Base-by-base conservation (phyloP, 169 alveolate genomes). In the Theileria parva region DNA sequence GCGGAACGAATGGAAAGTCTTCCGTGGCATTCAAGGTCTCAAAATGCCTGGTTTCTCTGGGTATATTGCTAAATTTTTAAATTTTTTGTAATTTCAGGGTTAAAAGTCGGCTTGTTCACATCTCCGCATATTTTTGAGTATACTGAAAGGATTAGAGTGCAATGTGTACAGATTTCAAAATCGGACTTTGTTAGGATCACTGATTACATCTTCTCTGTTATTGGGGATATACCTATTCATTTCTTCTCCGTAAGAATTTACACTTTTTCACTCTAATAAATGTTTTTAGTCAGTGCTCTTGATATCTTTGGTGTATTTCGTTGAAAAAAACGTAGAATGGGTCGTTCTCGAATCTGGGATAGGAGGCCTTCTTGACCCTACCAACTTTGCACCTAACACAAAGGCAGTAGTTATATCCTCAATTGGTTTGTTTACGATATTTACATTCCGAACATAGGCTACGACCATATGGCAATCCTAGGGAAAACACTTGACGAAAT, bases 1-100 rank as follows among this genome's bases (percentile, higher is more conserved):
- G 97, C 12, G 98, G 98, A 11, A 93, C 98, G 6, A 94, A 94
- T 83, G 98, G 98, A 48, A 95, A 95, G 86, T 97, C 97, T 0
- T 92, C 97, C 17, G 97, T 95, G 7, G 68, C 94, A 12, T 50
- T 78, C 59, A 93, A 93, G 83, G 85, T 92, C 37, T 88, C 94
- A 44, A 39, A 80, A 51, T 74, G 84, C 61, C 75, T 95, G 13
- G 66, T 86, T 48, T 21, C 66, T 32, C 69, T 55, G 11, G 81
- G 81, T 74, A 21, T 4, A 13, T 1, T 44, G 15, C 2, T 44
- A 34, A 39, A 6, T 74, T 21, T 9, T 30, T 60, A 2, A n/a
- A 12, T 11, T 7, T 3, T 65, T 7, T 5, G 2, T 21, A 25
- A 28, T 27, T 65, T 66, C 88, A 48, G 97, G 97, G 27, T 87